Conservation (phyloP, 1,139 yeast genomes). For the Waltiozyma sp. region DNA sequence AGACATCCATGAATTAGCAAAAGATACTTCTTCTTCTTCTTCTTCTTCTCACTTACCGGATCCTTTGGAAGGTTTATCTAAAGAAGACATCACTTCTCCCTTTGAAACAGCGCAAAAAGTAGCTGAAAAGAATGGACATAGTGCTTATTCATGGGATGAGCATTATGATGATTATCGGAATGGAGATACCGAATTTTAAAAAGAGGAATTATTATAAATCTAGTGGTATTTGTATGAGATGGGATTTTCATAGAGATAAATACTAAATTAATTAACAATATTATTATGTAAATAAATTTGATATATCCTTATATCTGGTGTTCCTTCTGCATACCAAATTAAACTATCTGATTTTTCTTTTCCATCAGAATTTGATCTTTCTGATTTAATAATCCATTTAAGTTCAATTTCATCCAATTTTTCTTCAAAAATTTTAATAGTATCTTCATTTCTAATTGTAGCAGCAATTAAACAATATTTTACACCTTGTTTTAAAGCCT, state of each 20-base stretch:
- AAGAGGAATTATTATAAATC: background rate
- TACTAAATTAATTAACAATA: too few species aligned
- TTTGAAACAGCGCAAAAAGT: constrained; percentile 13
- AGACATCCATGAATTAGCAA: constrained; percentile 20
- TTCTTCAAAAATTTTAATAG: constrained; percentile 43
- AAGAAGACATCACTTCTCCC: constrained; percentile 14
- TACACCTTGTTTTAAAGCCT: constrained; percentile 22
- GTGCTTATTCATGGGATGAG: constrained; percentile 19
- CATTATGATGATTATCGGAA: constrained; percentile 18
- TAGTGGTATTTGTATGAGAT: background rate
- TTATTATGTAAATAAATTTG: constrained; percentile 11
- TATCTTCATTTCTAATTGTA: constrained; percentile 55
- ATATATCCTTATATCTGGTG: constrained; percentile 34
- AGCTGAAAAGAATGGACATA: constrained; percentile 8
- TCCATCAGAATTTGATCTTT: constrained; percentile 4
- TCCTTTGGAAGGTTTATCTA: constrained; percentile 17
- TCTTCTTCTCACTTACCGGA: constrained; percentile 15
- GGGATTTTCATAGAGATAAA: background rate
- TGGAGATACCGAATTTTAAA: constrained; percentile 17
- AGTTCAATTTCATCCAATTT: constrained; percentile 22
- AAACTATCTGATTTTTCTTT: constrained; percentile 9
- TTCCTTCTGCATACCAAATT: constrained; percentile 21
- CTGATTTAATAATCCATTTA: constrained; percentile 10
- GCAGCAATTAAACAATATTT: constrained; percentile 48
- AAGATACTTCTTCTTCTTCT: constrained; percentile 1